Base-by-base conservation (phyloP, 805 yeast genomes). In the Pichia deserticola region DNA sequence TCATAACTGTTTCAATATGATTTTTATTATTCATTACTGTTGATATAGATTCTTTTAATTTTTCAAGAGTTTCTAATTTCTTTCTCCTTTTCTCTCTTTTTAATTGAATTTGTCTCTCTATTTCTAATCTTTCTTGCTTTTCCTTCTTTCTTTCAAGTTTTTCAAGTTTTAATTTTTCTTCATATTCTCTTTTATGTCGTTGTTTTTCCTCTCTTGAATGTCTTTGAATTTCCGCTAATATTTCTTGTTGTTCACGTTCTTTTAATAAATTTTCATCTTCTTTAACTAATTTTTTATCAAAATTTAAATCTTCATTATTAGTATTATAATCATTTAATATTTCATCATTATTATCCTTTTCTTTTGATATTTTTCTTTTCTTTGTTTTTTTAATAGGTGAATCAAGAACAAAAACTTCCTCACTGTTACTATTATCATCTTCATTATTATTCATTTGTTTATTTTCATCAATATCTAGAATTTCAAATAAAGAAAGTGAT, bases 181-280 rank as follows among this genome's bases (percentile, higher is more conserved):
- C 35, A 51, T 49, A 51, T 53, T 51, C 54, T 49, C 44, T 7
- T 47, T 32, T 40, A 7, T 15, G 34, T 5, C 48, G 44, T 45
- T 43, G 57, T 52, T 54, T 54, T 52, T 56, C 49, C 56, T 57
- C 48, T 59, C 54, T 44, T 58, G 58, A 45, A 56, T 49, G 53
- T 62, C 60, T 52, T 56, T 59, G 34, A 54, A 57, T 50, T 62
- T 58, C 54, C 56, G 53, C 40, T 57, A 54, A 51, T 57, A 60
- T 51, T 60, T 55, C 42, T 61, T 57, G 54, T 61, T 60, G 51
- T 42, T 59, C 60, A 52, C 53, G 49, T 48, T 41, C 43, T 20
- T 34, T 38, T 12, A 12, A 8, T n/a, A n/a, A 5, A 15, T 39
- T 30, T 33, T 41, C 32, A 12, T 32, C 50, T 20, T 36, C 15